Conservation (phyloP, 2,329 filamentous ascomycete species). For the Scedosporium dehoogii region DNA sequence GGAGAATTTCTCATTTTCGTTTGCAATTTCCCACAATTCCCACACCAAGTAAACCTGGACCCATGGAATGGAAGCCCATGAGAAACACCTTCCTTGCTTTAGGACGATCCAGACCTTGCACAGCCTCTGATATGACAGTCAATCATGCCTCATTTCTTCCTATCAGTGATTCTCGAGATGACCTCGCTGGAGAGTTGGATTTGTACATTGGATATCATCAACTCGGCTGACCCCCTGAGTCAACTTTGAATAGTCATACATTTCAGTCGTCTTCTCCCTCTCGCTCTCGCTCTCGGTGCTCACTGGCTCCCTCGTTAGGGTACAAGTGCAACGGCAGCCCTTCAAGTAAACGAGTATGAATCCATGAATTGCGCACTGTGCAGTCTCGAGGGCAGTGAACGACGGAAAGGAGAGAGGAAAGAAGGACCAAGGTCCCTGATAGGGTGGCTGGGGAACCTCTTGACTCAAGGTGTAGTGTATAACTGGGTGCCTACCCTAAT, state of each 20-base stretch:
- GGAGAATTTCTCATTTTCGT: not conserved
- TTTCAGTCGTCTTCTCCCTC: no score
- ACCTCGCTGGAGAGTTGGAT: not conserved
- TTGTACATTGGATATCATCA: not conserved
- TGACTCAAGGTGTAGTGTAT: not conserved
- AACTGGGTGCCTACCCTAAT: not conserved
- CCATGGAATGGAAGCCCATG: not conserved
- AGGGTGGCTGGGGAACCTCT: not conserved
- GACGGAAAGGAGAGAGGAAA: not conserved
- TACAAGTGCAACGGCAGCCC: not conserved
- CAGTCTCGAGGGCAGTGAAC: not conserved
- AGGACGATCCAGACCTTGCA: not conserved
- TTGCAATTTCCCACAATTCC: not conserved
- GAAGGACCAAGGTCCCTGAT: not conserved
- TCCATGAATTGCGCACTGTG: not conserved
- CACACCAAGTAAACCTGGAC: not conserved
- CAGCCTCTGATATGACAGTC: not conserved
- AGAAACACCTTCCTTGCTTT: not conserved
- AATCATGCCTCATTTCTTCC: not conserved
- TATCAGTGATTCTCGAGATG: not conserved
- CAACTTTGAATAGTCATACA: not conserved
- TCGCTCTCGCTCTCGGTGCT: no score
- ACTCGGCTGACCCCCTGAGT: not conserved
- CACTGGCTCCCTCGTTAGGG: not conserved
- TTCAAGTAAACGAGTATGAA: not conserved